Evolutionary conservation across 2,329 filamentous ascomycete genomes (phyloP).

Genomic region (Penicillium sp.): DNA sequence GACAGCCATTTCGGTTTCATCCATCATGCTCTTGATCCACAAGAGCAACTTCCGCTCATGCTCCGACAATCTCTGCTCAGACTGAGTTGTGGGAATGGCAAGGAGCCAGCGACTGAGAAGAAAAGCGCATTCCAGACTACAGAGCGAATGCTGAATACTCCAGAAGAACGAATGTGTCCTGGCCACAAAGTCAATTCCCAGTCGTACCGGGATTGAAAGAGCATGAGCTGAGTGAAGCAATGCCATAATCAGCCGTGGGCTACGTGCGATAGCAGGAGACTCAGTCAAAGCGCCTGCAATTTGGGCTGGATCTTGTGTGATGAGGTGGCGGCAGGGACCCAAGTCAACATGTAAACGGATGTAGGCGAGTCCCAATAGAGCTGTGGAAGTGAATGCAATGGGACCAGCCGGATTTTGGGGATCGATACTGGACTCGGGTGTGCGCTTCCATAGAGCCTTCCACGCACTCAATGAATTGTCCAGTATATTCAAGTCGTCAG

Average conservation of each 20-base stretch:
- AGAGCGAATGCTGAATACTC: slow-evolving; percentile 55
- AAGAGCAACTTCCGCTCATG: slow-evolving; percentile 48
- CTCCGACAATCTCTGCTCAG: slow-evolving; percentile 44
- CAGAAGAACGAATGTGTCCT: slow-evolving; percentile 54
- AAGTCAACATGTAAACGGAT: slow-evolving; percentile 49
- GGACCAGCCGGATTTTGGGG: slow-evolving; percentile 53
- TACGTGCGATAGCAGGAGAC: slow-evolving; percentile 43
- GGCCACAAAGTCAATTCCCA: slow-evolving; percentile 54
- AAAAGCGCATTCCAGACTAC: slow-evolving; percentile 54
- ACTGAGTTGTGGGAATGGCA: slow-evolving; percentile 43
- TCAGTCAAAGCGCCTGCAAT: slow-evolving; percentile 48
- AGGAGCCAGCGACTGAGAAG: slow-evolving; percentile 48
- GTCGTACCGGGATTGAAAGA: slow-evolving; percentile 53
- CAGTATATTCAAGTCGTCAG: slow-evolving; percentile 45
- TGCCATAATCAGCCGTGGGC: slow-evolving; percentile 49
- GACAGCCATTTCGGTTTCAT: slow-evolving; percentile 49
- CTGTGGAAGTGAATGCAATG: slow-evolving; percentile 53
- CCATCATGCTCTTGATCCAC: slow-evolving; percentile 51
- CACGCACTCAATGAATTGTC: slow-evolving; percentile 50
- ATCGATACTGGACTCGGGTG: slow-evolving; percentile 53
- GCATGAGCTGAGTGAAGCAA: slow-evolving; percentile 54
- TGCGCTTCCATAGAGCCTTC: slow-evolving; percentile 54
- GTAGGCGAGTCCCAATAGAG: slow-evolving; percentile 48
- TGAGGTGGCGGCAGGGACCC: slow-evolving; percentile 47
- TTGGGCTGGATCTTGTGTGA: slow-evolving; percentile 46